Evolutionary conservation across 1,139 yeast genomes (phyloP), one percentile per base, ranked within the genome.

Genomic region (Debaryomycetaceae sp.): DNA sequence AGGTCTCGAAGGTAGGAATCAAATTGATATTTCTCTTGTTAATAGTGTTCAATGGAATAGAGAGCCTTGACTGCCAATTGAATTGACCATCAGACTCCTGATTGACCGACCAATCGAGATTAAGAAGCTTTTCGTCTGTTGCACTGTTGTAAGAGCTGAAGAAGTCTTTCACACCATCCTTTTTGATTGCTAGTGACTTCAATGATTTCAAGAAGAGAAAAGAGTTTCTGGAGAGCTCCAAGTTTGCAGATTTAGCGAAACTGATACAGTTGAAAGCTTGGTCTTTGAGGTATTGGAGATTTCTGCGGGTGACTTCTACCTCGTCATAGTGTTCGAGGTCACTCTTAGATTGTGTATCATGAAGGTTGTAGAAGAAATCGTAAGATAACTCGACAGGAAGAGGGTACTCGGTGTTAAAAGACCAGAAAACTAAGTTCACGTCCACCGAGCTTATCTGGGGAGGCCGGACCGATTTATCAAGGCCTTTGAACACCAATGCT

Each of bases 1-100:
- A 72, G 35, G 61, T 66, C 43, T 72, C 77, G 50, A 70, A 72
- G 34, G 66, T 62, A 5, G 78, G 77, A 11, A 68, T 53, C 39
- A 72, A 56, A 16, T 66, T 69, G 34, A 69, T 58, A 43, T 67
- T 70, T 42, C 65, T 62, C 49, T 69, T 70, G 46, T 71, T 70
- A 17, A 59, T 40, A 1, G 61, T 50, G 13, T 47, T 50, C 39
- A 72, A 49, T 3, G 75, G 75, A 2, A 70, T 41, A 1, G 47
- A 42, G 5, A 71, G 37, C 11, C 55, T 45, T 45, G 63, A 65
- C 3, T 48, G 43, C 71, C 72, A 72, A 38, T 50, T 53, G 30
- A 60, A 39, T 26, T 52, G 48, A 9, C 45, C 37, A 9, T 49
- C 41, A 7, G 47, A 40, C 17, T 46, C 22, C 45, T 61, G 65